Percentiles rank a stretch among this genome's conserved stretches.
These are phyloP conservation scores for Pseudocercospora crystallina DNA, from an alignment of 2,329 filamentous ascomycete species.

Conservation along the genomic window DNA sequence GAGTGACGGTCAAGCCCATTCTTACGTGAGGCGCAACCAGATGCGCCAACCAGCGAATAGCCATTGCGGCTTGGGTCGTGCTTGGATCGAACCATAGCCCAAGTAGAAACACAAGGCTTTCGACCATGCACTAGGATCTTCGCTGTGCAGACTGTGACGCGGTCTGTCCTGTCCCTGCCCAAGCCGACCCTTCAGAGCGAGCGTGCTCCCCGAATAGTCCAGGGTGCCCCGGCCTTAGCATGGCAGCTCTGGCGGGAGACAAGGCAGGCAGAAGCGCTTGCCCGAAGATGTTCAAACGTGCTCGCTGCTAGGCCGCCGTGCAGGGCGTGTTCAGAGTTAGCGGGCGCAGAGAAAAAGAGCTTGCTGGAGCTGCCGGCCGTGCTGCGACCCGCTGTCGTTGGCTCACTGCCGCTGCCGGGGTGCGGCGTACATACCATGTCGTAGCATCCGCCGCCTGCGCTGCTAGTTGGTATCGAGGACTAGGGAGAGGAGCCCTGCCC, in stretches of 20 bases:
- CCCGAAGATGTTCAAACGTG: slow-evolving; percentile 17
- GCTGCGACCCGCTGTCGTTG: slow-evolving; percentile 1
- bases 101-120: slow-evolving; percentile 23
- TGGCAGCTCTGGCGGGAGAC: slow-evolving; percentile 13
- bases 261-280: slow-evolving; percentile 17
- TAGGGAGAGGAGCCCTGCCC: no score
- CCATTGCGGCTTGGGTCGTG: slow-evolving; percentile 26
- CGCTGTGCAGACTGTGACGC: slow-evolving; percentile 27
- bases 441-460: no score
- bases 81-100: slow-evolving; percentile 27
- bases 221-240: slow-evolving; percentile 20
- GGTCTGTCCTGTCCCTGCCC: slow-evolving; percentile 22
- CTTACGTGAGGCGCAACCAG: slow-evolving; percentile 26
- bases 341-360: background rate
- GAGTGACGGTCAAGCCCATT: slow-evolving; percentile 23
- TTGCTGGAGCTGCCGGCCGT: slow-evolving; percentile 11
- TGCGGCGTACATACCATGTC: no score
- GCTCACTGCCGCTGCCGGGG: no score
- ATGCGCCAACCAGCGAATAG: slow-evolving; percentile 26
- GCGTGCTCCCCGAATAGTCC: slow-evolving; percentile 3
- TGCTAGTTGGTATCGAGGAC: no score
- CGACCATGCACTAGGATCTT: slow-evolving; percentile 23
- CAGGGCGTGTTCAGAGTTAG: background rate
- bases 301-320: background rate
- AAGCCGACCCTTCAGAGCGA: slow-evolving; percentile 17